A percentile compares a stretch with the other conserved stretches of the same genome.
These are phyloP conservation scores for Sorghum bicolor DNA, from an alignment of 176 grass and related monocot species.

Conservation along the genomic window DNA sequence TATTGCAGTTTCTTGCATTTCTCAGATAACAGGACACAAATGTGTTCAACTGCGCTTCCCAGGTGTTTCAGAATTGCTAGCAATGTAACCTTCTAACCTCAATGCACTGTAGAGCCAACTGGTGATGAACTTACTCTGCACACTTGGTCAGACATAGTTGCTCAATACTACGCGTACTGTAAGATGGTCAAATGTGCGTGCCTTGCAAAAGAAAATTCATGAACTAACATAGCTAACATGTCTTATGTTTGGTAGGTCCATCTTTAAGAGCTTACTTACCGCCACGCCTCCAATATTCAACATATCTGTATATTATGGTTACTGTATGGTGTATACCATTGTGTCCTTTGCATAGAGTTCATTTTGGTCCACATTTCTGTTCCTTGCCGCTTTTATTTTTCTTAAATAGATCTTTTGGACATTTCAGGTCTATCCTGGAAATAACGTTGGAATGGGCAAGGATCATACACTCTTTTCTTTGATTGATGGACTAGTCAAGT, in stretches of 20 bases:
- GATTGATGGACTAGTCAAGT: slow-evolving; percentile 97
- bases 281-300: background rate
- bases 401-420: background rate
- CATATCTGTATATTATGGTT: background rate
- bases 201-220: background rate
- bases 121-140: background rate
- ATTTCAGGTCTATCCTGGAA: slow-evolving; percentile 93
- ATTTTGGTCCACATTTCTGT: background rate
- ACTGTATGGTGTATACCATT: background rate
- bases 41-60: background rate
- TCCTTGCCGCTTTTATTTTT: background rate
- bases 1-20: background rate
- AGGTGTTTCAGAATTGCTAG: background rate
- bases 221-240: background rate
- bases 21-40: background rate
- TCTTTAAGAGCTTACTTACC: background rate
- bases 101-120: background rate
- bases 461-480: slow-evolving; percentile 96
- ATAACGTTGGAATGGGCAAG: slow-evolving; percentile 95
- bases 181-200: background rate
- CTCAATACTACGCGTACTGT: background rate
- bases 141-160: background rate
- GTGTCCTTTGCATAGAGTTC: background rate
- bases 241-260: background rate
- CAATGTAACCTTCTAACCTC: background rate